Evolutionary conservation across 106 monocot species (phyloP), one percentile per base, ranked within the genome.

Genomic region (Amphibolis antarctica): DNA sequence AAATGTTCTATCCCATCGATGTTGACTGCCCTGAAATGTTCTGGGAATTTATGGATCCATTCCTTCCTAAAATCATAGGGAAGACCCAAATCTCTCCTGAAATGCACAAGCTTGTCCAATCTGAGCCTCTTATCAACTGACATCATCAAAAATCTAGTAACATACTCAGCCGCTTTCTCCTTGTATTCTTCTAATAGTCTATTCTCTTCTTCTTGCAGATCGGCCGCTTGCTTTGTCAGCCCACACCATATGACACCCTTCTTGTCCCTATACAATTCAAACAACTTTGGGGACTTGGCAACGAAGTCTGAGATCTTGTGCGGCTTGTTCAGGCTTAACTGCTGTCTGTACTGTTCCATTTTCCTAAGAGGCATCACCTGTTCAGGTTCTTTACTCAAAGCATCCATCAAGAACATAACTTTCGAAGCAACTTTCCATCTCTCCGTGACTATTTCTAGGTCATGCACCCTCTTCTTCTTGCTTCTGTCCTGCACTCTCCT

Each of bases 41-140:
- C 86, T 0, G 86, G 90, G 59, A 86, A 96, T 71, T 62, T 82
- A 59, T 85, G 76, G 17, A 90, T 74, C 96, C 90, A 90, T 55
- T 55, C 50, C 31, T 44, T 76, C 53, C 77, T 77, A 63, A 90
- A 90, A 81, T 86, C 77, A 55, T 46, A 74, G 12, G 82, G 90
- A 64, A 90, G 67, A 48, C 90, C 86, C 11, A 87, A 55, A 31
- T 90, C 96, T 44, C 86, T 68, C 69, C 84, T 79, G 60, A 98
- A 89, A 79, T 83, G 76, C 0, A 78, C 82, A 55, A 90, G 71
- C 59, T 98, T 98, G 61, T 98, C 86, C 15, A 90, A 59, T 3
- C 64, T 77, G 45, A 98, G 78, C 69, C 80, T 78, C 69, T 77
- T 90, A 23, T 90, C 80, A 9, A 87, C 71, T 1, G 96, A 90